These are phyloP conservation scores for Warburgia ugandensis DNA, from an alignment of 164 flowering plant species.

Conservation along the genomic window DNA sequence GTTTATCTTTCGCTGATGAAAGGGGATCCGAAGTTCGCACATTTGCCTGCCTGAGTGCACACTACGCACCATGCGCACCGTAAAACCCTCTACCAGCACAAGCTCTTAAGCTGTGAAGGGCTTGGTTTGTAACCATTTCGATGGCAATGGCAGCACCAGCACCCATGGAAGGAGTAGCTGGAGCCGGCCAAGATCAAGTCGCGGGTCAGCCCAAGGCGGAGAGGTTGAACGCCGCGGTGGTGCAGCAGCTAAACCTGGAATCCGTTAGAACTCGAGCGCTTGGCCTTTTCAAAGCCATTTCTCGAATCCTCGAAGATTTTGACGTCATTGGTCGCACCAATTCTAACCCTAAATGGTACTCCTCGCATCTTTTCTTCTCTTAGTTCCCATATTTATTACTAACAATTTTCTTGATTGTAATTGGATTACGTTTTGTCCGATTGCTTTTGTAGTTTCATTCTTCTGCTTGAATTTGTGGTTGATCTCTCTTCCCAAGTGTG, in stretches of 20 bases:
- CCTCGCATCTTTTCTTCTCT: background rate
- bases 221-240: constrained; percentile 32
- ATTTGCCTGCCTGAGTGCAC: no score
- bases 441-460: no score
- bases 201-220: constrained; percentile 15
- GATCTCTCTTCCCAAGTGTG: background rate
- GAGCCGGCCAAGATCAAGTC: constrained; percentile 14
- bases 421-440: no score
- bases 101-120: no score
- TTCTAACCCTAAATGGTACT: constrained; percentile 78
- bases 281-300: constrained; percentile 73
- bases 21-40: no score
- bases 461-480: no score
- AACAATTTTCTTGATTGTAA: no score
- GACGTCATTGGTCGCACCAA: constrained; percentile 65
- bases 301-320: constrained; percentile 83
- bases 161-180: background rate
- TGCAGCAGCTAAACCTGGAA: constrained; percentile 77
- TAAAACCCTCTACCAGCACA: no score
- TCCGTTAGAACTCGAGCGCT: constrained; percentile 70
- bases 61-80: background rate
- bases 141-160: background rate
- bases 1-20: no score
- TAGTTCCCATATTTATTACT: background rate
- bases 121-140: no score